phyloP scores from a whole-genome alignment of 192 early-diverging fungal species.

The Radiomyces spectabilis region DNA sequence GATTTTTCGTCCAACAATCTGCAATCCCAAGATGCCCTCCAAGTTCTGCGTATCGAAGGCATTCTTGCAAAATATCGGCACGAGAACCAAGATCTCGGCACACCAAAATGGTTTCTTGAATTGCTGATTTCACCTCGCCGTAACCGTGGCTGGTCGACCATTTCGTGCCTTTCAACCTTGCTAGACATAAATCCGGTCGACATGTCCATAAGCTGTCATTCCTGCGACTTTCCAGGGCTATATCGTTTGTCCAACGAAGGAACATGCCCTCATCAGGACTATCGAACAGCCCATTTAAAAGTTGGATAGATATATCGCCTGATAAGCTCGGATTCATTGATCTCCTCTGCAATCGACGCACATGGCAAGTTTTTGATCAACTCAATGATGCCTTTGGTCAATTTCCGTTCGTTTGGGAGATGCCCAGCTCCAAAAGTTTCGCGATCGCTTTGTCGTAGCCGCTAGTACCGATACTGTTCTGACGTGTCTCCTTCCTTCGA shows the following conservation, averaged over 20 bases:
- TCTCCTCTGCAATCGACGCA: constrained; percentile 2
- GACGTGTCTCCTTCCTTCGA: too few species aligned
- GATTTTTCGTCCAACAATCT: constrained; percentile 1
- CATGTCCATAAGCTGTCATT: neutral
- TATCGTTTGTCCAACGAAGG: neutral
- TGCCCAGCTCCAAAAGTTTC: too few species aligned
- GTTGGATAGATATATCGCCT: neutral
- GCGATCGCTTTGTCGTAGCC: too few species aligned
- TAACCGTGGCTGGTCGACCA: constrained; percentile 3
- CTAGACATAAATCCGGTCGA: too few species aligned
- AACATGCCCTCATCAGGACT: neutral
- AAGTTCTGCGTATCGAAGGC: constrained; percentile 1
- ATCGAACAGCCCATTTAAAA: neutral
- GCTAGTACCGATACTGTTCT: too few species aligned
- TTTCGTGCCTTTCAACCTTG: neutral
- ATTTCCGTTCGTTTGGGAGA: too few species aligned
- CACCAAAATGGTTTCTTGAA: neutral
- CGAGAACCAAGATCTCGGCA: neutral
- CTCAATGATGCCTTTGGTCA: too few species aligned
- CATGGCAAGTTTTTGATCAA: neutral
- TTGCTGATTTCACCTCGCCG: neutral
- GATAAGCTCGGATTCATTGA: neutral
- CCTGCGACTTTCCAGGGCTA: neutral
- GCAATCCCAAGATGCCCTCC: neutral
- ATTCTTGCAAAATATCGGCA: constrained; percentile 4